Evolutionary conservation across 1,139 yeast genomes (phyloP).

Genomic region (Kodamaea arcana): DNA sequence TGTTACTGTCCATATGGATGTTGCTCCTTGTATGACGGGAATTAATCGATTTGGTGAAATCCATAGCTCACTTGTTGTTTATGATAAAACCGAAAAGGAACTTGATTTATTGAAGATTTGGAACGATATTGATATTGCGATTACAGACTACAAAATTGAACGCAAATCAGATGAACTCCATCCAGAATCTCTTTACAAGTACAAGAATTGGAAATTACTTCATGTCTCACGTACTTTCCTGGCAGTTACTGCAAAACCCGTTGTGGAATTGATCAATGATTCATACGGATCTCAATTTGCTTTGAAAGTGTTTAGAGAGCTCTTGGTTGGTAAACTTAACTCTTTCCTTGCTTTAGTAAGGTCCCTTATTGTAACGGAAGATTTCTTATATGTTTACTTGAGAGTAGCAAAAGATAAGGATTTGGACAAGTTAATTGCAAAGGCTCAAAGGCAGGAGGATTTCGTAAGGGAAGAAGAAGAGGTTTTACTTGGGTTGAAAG

Average conservation of each 20-base stretch:
- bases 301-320: conserved; percentile 16
- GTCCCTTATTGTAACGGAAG: conserved; percentile 21
- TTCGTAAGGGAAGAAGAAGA: not conserved
- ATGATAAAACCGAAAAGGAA: conserved; percentile 70
- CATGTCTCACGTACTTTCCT: conserved; percentile 19
- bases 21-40: conserved; percentile 86
- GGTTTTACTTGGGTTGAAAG: not conserved
- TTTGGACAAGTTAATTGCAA: conserved; percentile 1
- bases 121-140: conserved; percentile 56
- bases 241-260: conserved; percentile 16
- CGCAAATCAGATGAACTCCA: conserved; percentile 7
- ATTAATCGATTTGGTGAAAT: conserved; percentile 69
- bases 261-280: conserved; percentile 8
- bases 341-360: conserved; percentile 16
- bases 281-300: conserved; percentile 6
- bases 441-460: not conserved
- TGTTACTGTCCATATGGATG: conserved; percentile 64
- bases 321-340: conserved; percentile 13
- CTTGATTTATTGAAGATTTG: conserved; percentile 38
- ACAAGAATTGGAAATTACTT: conserved; percentile 25
- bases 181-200: conserved; percentile 11
- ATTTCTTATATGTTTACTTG: conserved; percentile 29
- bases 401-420: conserved; percentile 16
- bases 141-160: conserved; percentile 38
- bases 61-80: conserved; percentile 38